Evolutionary conservation across 2,329 filamentous ascomycete genomes (phyloP), one percentile per base, ranked within the genome.

Genomic region (Penicillium sp.): DNA sequence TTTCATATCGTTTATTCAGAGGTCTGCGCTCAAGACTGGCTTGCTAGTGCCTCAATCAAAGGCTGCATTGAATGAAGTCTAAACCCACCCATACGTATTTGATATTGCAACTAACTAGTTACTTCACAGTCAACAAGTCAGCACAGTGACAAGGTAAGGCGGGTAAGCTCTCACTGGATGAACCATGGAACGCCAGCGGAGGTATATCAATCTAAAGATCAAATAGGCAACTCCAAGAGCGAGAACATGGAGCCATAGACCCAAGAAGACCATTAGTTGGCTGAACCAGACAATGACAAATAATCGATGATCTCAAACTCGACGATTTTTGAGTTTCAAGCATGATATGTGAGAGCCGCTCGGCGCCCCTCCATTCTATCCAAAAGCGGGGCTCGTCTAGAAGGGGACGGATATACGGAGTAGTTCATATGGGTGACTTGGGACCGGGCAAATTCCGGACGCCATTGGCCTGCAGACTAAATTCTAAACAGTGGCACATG

Each of bases 271-370:
- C 29, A n/a, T 13, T 8, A 12, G 29, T n/a, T 32, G 6, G n/a
- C 20, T 44, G 29, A 44, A 7, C 12, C 5, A 41, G 12, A 41
- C 6, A 52, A 53, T 53, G 50, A 50, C 47, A 53, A 50, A 55
- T 55, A 35, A 12, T 20, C 28, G 12, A 13, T 31, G 15, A 23
- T 37, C 6, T 20, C 6, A 3, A 4, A 4, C 9, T 18, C 20
- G 12, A 15, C 13, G 38, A 18, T 43, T n/a, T n/a, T n/a, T 37
- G 44, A 25, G 18, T 9, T 20, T 42, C 45, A 9, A 28, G 8
- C 13, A 37, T 18, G n/a, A 7, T 18, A 18, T 6, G 3, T 3
- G 10, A 18, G 32, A 35, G 32, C 4, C 10, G 13, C 20, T 39
- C 37, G 20, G 37, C 13, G 25, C 40, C 37, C 31, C 28, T 48